A percentile compares a stretch with the other conserved stretches of the same genome.
These are phyloP conservation scores for Salvia hispanica DNA, from an alignment of 257 asterid species.

Conservation along the genomic window DNA sequence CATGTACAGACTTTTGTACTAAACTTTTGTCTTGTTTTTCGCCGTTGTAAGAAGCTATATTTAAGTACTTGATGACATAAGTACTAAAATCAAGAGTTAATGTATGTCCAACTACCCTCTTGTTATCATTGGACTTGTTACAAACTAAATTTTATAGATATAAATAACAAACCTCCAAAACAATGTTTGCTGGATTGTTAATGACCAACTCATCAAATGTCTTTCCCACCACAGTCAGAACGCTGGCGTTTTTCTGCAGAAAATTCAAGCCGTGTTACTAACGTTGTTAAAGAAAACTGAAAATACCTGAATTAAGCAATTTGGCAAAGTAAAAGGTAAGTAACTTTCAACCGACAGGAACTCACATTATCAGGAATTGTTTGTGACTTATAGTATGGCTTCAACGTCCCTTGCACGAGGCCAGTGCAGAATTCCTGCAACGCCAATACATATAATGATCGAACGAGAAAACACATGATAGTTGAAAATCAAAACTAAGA, in stretches of 20 bases:
- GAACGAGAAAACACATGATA: constrained; percentile 9
- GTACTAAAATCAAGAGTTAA: background rate
- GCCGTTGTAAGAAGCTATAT: constrained; percentile 8
- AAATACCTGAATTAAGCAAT: background rate
- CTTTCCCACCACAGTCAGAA: constrained; percentile 80
- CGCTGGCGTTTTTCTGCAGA: constrained; percentile 67
- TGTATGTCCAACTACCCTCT: no score
- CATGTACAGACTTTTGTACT: constrained; percentile 25
- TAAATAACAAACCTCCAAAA: constrained; percentile 68
- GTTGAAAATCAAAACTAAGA: constrained; percentile 28
- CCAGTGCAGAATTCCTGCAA: constrained; percentile 76
- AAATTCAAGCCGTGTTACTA: constrained; percentile 17
- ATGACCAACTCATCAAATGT: constrained; percentile 78
- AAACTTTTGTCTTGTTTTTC: background rate
- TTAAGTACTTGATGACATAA: background rate
- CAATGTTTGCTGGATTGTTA: constrained; percentile 52
- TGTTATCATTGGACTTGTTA: background rate
- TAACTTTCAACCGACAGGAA: constrained; percentile 16
- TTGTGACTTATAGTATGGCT: constrained; percentile 82
- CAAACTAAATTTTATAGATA: constrained; percentile 26
- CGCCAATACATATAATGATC: constrained; percentile 21
- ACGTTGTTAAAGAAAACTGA: background rate
- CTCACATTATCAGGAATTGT: constrained; percentile 79
- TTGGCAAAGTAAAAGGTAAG: background rate
- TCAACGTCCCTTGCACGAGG: constrained; percentile 53